Base-by-base conservation (phyloP, 148 eudicot genomes). In the Fagopyrum esculentum region DNA sequence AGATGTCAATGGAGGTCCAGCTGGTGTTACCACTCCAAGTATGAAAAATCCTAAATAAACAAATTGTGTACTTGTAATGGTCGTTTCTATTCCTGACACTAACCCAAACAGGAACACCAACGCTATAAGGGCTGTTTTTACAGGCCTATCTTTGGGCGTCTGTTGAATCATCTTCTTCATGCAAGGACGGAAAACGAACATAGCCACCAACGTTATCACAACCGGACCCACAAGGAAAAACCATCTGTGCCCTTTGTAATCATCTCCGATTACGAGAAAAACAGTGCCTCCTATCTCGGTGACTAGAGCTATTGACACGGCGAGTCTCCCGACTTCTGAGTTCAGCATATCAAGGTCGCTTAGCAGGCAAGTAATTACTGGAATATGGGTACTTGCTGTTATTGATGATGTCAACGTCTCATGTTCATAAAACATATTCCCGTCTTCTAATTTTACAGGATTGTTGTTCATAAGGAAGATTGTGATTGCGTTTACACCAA, bases 131-230 rank as follows among this genome's bases (percentile, higher is more conserved):
- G 69, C 9, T 26, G 72, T 78, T 50, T 74, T 78, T 5, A 85
- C 54, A 4, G 85, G 87, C 74, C 85, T 80, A n/a, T 80, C 85
- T 73, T 80, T 80, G 1, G 87, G 87, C 4, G 85, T 85, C 43
- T 71, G 56, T 45, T 45, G 78, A 71, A 80, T 64, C 54, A 82
- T 46, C 80, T 80, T 78, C 3, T 73, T n/a, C 78, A 80, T 45
- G 19, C 71, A 35, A 45, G 85, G 87, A 4, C 83, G 76, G 29
- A 85, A 7, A 13, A 80, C 45, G 8, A 52, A 43, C 16, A 80
- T 16, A 4, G 74, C 60, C 10, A 63, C 22, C n/a, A 82, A 29
- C 5, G 73, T 1, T 2, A 78, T 49, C 22, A n/a, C 45, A 4
- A 57, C 3, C 7, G 59, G 26, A 2, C 77, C 81, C 22, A 17